Conservation (phyloP, 2,329 filamentous ascomycete species). For the Camillea tinctor region DNA sequence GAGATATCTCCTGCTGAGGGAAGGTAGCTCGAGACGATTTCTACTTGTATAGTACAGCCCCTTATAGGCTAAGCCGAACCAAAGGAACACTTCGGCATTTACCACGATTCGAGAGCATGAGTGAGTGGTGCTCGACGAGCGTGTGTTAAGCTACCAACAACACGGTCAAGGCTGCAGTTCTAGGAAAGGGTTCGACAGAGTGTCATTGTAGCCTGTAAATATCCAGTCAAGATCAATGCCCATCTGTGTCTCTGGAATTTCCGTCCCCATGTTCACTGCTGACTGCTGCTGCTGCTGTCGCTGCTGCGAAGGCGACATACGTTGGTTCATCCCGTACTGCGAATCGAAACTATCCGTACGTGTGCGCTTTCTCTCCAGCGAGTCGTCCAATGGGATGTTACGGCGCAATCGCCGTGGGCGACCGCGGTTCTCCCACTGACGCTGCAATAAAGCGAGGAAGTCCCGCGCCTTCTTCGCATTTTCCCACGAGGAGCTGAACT, state of each 20-base stretch:
- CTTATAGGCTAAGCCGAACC: too few relatives aligned
- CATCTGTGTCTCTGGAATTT: background rate
- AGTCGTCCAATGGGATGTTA: background rate
- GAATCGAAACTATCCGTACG: background rate
- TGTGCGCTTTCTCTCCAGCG: background rate
- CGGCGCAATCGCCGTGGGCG: too few relatives aligned
- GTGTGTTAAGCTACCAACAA: too few relatives aligned
- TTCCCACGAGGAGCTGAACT: slow-evolving; percentile 17
- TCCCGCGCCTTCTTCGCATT: slow-evolving; percentile 13
- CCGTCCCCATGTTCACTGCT: background rate
- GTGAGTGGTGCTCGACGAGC: too few relatives aligned
- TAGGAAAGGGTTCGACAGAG: background rate
- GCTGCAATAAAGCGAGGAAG: slow-evolving; percentile 10
- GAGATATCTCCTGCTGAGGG: too few relatives aligned
- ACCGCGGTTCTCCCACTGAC: slow-evolving; percentile 8
- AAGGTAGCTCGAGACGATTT: too few relatives aligned
- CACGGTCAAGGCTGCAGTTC: background rate
- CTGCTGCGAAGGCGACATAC: background rate
- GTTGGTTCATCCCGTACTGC: background rate
- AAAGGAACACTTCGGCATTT: too few relatives aligned
- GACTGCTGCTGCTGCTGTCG: background rate
- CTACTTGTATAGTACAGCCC: too few relatives aligned
- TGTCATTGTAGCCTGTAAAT: background rate
- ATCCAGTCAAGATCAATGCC: background rate
- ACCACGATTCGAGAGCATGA: too few relatives aligned